These are phyloP conservation scores for Cryphonectria radicalis DNA, from an alignment of 2,329 filamentous ascomycete species.

Conservation along the genomic window DNA sequence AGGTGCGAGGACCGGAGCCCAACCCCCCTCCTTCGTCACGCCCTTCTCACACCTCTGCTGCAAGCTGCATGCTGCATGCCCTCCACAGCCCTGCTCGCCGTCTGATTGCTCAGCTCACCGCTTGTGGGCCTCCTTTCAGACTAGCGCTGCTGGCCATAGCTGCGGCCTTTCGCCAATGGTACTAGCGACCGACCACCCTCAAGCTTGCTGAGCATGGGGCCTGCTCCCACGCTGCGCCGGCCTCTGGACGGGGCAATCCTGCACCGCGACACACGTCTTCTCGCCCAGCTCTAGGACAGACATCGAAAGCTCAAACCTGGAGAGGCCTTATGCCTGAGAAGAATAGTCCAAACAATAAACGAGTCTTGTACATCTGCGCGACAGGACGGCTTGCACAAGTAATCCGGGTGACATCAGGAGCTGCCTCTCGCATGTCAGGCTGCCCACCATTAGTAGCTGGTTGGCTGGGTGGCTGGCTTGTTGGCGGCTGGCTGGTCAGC, in stretches of 20 bases:
- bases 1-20: constrained; percentile 21
- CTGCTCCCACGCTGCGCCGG: constrained; percentile 1
- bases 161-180: constrained; percentile 20
- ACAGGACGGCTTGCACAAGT: not conserved
- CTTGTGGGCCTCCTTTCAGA: constrained; percentile 18
- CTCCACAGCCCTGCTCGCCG: constrained; percentile 16
- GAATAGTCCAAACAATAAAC: not conserved
- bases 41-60: constrained; percentile 9
- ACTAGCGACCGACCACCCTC: not conserved
- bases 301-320: not conserved
- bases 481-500: constrained; percentile 8
- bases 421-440: not conserved
- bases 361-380: not conserved
- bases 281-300: not conserved
- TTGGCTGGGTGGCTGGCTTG: too few species aligned
- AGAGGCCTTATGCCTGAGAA: not conserved
- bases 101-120: constrained; percentile 26
- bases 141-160: constrained; percentile 23
- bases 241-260: not conserved
- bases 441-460: not conserved
- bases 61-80: constrained; percentile 19
- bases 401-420: not conserved
- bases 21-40: too few species aligned
- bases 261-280: not conserved
- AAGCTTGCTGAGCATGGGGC: not conserved